Evolutionary conservation across 192 early-diverging fungal genomes (phyloP), one percentile per base, ranked within the genome.

Genomic region (Mortierella hygrophila): DNA sequence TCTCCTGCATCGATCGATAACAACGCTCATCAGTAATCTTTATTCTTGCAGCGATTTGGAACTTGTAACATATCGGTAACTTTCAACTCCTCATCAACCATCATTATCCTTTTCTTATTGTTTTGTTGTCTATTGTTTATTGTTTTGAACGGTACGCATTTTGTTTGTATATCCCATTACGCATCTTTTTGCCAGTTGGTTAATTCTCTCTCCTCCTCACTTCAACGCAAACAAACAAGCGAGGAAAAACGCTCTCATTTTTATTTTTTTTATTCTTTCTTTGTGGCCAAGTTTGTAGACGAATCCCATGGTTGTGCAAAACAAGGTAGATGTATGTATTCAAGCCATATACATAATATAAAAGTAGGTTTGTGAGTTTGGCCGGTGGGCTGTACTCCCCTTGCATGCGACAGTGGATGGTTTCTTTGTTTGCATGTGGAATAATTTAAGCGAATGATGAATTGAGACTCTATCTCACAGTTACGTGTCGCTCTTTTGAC

Each of bases 271-370:
- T 46, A 11, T 41, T 49, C 21, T 49, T 6, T 49, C 60, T 65
- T 68, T 76, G 75, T 76, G 75, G 41, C 60, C 75, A 76, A 42
- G 60, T 65, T 76, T 76, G 75, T 76, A 76, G 75, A 76, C 75
- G 75, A 60, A 65, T 42, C 10, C n/a, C 21, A 29, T 49, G 74
- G 60, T 65, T 65, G 60, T 65, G 60, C 60, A 41, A 70, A 35
- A 41, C 10, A 21, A 1, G 35, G 35, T 37, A 70, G 3, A 70
- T 7, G 40, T 42, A 4, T 42, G 40, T 42, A n/a, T 42, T 70
- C 38, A 41, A 18, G 6, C 69, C 35, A 70, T 42, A 35, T 65
- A 65, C 10, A 65, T 29, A 65, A 32, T 65, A 32, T 26, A 57
- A 57, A 57, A 26, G 29, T 15, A 65, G 60, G 29, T 29, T 65